Evolutionary conservation across 2,329 filamentous ascomycete species (phyloP).

Genomic region (Neurospora sp.): DNA sequence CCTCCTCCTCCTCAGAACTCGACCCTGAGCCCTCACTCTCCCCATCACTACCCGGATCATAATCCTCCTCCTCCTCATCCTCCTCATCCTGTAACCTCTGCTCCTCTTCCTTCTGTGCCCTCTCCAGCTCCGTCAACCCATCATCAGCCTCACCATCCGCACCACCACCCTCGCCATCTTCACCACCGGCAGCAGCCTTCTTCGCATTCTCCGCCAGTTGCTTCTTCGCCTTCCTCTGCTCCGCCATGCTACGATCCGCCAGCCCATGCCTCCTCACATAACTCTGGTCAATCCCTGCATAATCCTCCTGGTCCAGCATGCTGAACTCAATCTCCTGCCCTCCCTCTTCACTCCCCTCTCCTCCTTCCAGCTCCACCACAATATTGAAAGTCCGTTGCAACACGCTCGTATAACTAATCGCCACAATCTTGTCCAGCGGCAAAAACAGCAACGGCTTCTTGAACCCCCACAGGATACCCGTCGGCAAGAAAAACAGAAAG

Average conservation of each 20-base stretch:
- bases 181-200: conserved; percentile 30
- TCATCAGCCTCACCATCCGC: conserved; percentile 25
- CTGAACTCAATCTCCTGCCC: conserved; percentile 56
- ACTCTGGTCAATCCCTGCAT: conserved; percentile 49
- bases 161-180: conserved; percentile 27
- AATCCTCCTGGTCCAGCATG: conserved; percentile 63
- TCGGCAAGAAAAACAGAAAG: conserved; percentile 56
- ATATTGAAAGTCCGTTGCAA: conserved; percentile 61
- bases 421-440: conserved; percentile 48
- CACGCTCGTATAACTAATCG: conserved; percentile 58
- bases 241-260: conserved; percentile 59
- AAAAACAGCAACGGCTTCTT: conserved; percentile 60
- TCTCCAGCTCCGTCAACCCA: conserved; percentile 38
- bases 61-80: conserved; percentile 56
- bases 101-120: conserved; percentile 40
- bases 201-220: conserved; percentile 49
- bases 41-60: conserved; percentile 51
- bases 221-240: conserved; percentile 54
- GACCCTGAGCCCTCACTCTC: conserved; percentile 47
- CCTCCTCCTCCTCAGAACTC: conserved; percentile 41
- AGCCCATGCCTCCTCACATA: conserved; percentile 52
- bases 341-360: conserved; percentile 30
- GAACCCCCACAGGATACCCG: conserved; percentile 59
- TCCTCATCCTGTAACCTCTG: conserved; percentile 48
- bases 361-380: conserved; percentile 46